A percentile compares a stretch with the other conserved stretches of the same genome.
Evolutionary conservation across 352 stramenopile genomes (phyloP).

Genomic region (Phytophthora cajani): DNA sequence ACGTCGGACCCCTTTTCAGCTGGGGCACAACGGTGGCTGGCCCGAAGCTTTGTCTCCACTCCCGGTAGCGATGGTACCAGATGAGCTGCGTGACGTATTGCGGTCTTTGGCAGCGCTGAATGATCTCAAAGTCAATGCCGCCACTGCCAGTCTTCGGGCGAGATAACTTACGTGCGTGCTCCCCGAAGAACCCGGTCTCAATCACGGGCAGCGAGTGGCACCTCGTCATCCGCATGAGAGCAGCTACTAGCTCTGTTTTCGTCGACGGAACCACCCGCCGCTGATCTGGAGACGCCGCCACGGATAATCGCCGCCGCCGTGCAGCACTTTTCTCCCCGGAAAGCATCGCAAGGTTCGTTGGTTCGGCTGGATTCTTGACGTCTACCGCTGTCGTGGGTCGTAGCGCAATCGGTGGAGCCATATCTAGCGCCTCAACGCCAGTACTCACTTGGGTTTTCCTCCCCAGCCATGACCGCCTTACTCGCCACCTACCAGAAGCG

Average conservation of each 20-base stretch:
- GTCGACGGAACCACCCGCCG: not conserved
- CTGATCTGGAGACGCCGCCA: not conserved
- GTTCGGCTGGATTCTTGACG: not conserved
- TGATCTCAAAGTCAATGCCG: constrained; percentile 58
- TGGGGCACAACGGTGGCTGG: not conserved
- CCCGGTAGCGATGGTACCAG: constrained; percentile 48
- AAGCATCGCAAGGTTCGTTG: not conserved
- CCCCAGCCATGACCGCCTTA: not conserved
- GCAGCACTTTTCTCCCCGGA: not conserved
- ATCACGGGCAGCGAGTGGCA: constrained; percentile 61
- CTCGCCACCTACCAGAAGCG: not conserved
- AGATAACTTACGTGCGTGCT: constrained; percentile 37
- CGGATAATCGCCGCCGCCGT: constrained; percentile 5
- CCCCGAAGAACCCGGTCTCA: constrained; percentile 45
- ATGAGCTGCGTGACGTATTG: constrained; percentile 54
- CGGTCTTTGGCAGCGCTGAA: constrained; percentile 54
- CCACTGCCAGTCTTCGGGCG: constrained; percentile 42
- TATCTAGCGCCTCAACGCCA: constrained; percentile 1
- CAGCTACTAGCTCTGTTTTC: constrained; percentile 8
- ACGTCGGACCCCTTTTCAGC: not conserved
- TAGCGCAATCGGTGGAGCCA: not conserved
- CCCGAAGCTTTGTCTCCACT: constrained; percentile 31
- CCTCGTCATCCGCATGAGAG: constrained; percentile 43
- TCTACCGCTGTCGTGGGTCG: not conserved
- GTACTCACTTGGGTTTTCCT: not conserved